Evolutionary conservation across 305 asterid species (phyloP), one percentile per base, ranked within the genome.

Genomic region (Solanum aculeatissimum): DNA sequence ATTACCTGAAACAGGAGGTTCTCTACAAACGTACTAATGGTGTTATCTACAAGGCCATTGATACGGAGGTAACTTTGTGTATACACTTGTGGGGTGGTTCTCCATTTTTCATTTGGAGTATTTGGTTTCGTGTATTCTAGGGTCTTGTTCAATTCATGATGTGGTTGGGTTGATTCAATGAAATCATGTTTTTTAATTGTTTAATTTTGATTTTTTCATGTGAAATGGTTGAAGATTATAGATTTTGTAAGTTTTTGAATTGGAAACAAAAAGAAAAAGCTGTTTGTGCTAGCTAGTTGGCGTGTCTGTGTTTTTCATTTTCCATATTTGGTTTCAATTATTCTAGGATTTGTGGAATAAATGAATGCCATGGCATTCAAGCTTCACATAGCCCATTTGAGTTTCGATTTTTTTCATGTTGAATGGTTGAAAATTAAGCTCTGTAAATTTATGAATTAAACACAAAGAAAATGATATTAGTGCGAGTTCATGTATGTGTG

Each of bases 11-110:
- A 87, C 92, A 95, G 45, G 98, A 94, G 85, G 90, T 91, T 43
- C 95, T 97, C 19, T 98, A 97, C 62, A 96, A 94, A 88, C 98
- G 98, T 58, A 94, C 99, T 38, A 93, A 95, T 57, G 98, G 98
- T 32, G 98, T 93, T 85, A 97, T 97, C 71, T 93, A 84, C 91
- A 94, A 92, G 85, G 98, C 96, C 69, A 94, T 93, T 89, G 98
- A 92, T 83, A 95, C 94, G 21, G 93, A 94, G 96, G 98, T 95
- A 86, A 78, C 54, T 80, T 66, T 4, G 62, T 18, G 16, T 74
- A 15, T 74, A 74, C 9, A 2, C 9, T 47, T 74, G 42, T 74
- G 40, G 40, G 57, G 55, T 25, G 43, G 79, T 4, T 71, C 3
- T 81, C 72, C n/a, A 7, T 45, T 12, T 18, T 9, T 49, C 55